Conservation (phyloP, 1,139 yeast genomes). For the Blastobotrys petasosporus region DNA sequence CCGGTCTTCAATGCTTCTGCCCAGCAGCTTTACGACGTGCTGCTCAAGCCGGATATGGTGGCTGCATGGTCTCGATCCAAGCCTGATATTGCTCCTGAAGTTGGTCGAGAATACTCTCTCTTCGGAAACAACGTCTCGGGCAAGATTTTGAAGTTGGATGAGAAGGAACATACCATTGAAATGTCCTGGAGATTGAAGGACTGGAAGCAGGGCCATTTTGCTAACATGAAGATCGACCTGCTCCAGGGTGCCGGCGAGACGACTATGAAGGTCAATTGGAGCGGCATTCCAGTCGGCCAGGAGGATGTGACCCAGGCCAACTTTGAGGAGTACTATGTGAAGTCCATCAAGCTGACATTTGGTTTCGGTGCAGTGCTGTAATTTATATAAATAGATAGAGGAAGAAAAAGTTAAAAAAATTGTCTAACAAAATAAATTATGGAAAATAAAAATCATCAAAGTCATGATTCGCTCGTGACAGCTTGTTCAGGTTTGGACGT, state of each 20-base stretch:
- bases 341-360: conserved; percentile 81
- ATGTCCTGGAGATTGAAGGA: conserved; percentile 83
- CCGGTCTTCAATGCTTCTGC: conserved; percentile 84
- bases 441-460: background rate
- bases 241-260: conserved; percentile 81
- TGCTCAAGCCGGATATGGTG: conserved; percentile 69
- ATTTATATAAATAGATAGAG: background rate
- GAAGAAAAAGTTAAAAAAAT: background rate
- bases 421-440: background rate
- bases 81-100: conserved; percentile 56
- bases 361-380: conserved; percentile 58
- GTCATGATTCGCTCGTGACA: background rate
- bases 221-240: conserved; percentile 58
- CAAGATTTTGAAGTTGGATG: conserved; percentile 53
- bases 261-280: conserved; percentile 66
- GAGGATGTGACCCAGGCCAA: conserved; percentile 83
- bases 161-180: conserved; percentile 47
- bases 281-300: conserved; percentile 96
- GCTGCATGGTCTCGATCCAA: conserved; percentile 86
- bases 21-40: conserved; percentile 70
- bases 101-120: conserved; percentile 58
- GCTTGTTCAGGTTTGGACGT: background rate
- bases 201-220: conserved; percentile 82
- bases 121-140: conserved; percentile 91
- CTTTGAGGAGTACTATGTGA: conserved; percentile 83